Evolutionary conservation across 768 basidiomycete genomes (phyloP), one percentile per base, ranked within the genome.

Genomic region (Paxillus involutus): DNA sequence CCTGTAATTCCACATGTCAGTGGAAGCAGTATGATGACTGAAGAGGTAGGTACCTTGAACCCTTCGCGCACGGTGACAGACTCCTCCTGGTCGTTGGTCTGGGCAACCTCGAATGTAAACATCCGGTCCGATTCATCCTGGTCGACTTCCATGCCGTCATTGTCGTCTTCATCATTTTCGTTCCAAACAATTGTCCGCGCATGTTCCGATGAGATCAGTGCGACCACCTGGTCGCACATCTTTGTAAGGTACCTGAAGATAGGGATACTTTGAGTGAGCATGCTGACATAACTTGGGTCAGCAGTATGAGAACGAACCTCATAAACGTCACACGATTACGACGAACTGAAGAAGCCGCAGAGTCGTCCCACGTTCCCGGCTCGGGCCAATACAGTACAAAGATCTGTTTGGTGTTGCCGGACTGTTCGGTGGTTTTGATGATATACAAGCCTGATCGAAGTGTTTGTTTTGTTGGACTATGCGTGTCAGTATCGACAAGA

Each of bases 371-470:
- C 0, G 84, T 85, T 0, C 68, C 73, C 29, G 80, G 73, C 54
- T 86, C 82, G 0, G 84, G 84, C 84, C 85, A 86, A 52, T 81
- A 85, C 6, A 86, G 58, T 12, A 82, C 73, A 47, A 80, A 82
- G 7, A 80, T 47, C 21, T 70, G 61, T 24, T 71, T 63, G 2
- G 42, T 16, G 7, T 56, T 57, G 1, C 35, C 54, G 12, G 48
- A 11, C 3, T 39, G 39, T 19, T 33, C 19, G 9, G 51, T 50
- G 6, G 60, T 24, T 29, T 64, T 63, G 32, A 77, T 62, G 24
- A 78, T 55, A 51, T 83, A 83, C 4, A 83, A 58, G 13, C 81
- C 81, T 6, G 81, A 77, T 9, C 77, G 71, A 17, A 83, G 66
- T 13, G 52, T 58, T 10, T 73, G 71, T 13, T 44, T 46, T 3